Evolutionary conservation across 1,284 basidiomycete species (phyloP).

Genomic region (Microbotryum intermedium): DNA sequence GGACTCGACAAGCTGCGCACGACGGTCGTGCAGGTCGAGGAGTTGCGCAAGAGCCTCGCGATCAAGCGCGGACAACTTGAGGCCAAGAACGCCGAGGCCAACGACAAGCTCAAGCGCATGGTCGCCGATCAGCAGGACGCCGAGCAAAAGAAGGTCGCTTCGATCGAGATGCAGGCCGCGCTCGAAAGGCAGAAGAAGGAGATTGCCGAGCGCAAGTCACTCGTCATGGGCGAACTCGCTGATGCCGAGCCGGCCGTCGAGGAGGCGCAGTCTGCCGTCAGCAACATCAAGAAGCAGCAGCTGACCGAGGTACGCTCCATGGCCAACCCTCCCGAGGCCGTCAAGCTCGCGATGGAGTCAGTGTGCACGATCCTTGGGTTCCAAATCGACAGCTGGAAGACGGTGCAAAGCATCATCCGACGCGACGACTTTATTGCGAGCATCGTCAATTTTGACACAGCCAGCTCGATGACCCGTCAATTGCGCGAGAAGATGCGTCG

Average conservation of each 20-base stretch:
- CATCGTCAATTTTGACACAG: slow-evolving; percentile 96
- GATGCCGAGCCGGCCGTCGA: slow-evolving; percentile 95
- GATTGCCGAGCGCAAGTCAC: slow-evolving; percentile 75
- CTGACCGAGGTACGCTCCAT: slow-evolving; percentile 95
- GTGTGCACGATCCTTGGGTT: slow-evolving; percentile 97
- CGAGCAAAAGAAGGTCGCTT: slow-evolving; percentile 93
- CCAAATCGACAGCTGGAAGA: slow-evolving; percentile 93
- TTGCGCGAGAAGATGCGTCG: slow-evolving; percentile 87
- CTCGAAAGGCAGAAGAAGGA: slow-evolving; percentile 82
- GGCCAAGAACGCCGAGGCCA: slow-evolving; percentile 88
- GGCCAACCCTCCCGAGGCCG: slow-evolving; percentile 96
- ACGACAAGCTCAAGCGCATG: slow-evolving; percentile 96
- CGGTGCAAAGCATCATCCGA: slow-evolving; percentile 92
- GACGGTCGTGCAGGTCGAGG: slow-evolving; percentile 92
- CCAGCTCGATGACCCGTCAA: slow-evolving; percentile 75
- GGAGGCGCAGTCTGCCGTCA: slow-evolving; percentile 90
- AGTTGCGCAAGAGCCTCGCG: slow-evolving; percentile 88
- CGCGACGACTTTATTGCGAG: slow-evolving; percentile 94
- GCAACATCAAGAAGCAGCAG: slow-evolving; percentile 94
- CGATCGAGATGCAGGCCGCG: slow-evolving; percentile 89
- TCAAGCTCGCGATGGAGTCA: slow-evolving; percentile 98
- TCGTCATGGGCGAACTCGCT: slow-evolving; percentile 91
- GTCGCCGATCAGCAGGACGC: slow-evolving; percentile 97
- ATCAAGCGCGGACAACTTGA: slow-evolving; percentile 87
- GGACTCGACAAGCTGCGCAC: slow-evolving; percentile 94